Evolutionary conservation across 2,329 filamentous ascomycete genomes (phyloP), one percentile per base, ranked within the genome.

Genomic region (Cladobotryum protrusum): DNA sequence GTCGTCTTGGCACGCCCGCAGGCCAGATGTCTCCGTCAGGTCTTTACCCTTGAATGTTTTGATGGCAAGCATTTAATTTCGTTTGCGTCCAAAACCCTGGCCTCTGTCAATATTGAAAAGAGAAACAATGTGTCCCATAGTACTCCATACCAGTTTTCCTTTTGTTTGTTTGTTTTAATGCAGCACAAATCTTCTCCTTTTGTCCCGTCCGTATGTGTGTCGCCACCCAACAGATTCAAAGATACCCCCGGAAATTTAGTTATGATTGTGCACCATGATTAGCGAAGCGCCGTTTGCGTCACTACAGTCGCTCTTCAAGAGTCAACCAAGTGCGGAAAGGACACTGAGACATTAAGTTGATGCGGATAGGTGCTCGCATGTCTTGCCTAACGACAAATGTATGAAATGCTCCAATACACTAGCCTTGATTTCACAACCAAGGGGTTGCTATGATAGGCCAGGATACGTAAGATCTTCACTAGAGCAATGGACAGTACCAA

Each of bases 401-500:
- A 18, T 42, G 18, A 42, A 18, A 18, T 24, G 14, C 35, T n/a
- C 35, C 35, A 37, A n/a, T 37, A 12, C 42, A 33, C 20, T 43
- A 29, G 24, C 13, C 42, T 24, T n/a, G 8, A 43, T 18, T 4
- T 13, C 42, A 43, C 42, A 33, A 18, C 35, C 18, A 18, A 32
- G 40, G 18, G 14, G n/a, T 33, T 29, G 42, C 42, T 43, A 7
- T 43, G 42, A 43, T 43, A 43, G 42, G 42, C 17, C 42, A 33
- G 19, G 13, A 43, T 43, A 43, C 42, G 42, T 12, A 43, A n/a
- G 19, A 43, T 43, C 42, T 33, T 43, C 42, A 12, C 42, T 18
- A 20, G 42, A 12, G 33, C 17, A 17, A 44, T 39, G 44, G 44
- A 32, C 17, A 45, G 24, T 44, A 49, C 43, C 43, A 50, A 46